Conservation (phyloP, 2,329 filamentous ascomycete genomes). For the Exophiala viscosa region DNA sequence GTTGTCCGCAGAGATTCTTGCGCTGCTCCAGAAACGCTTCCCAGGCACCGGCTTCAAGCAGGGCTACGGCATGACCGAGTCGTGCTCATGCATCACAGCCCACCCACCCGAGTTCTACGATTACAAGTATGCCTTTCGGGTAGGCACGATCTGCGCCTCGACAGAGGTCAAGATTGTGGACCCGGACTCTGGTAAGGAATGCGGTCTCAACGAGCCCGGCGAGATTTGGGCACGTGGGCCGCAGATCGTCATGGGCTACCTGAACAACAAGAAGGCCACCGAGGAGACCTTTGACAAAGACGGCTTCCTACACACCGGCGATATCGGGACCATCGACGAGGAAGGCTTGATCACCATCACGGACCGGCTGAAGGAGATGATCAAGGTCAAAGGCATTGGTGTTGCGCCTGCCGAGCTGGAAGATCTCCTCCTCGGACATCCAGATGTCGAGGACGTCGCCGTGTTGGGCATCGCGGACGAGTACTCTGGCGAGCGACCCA, state of each 20-base stretch:
- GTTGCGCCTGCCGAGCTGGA: constrained; percentile 49
- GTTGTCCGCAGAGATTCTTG: constrained; percentile 54
- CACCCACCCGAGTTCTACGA: constrained; percentile 55
- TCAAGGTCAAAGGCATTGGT: constrained; percentile 52
- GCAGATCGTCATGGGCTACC: constrained; percentile 75
- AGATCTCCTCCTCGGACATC: constrained; percentile 43
- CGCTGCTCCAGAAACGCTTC: constrained; percentile 54
- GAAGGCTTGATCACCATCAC: constrained; percentile 65
- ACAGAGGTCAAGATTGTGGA: constrained; percentile 59
- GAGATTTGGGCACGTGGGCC: constrained; percentile 71
- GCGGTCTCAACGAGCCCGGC: constrained; percentile 50
- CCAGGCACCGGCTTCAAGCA: constrained; percentile 60
- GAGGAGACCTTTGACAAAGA: constrained; percentile 63
- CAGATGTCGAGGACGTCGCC: constrained; percentile 44
- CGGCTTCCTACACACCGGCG: constrained; percentile 59
- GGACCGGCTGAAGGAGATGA: constrained; percentile 62
- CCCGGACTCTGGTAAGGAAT: constrained; percentile 49
- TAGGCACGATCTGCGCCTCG: constrained; percentile 48
- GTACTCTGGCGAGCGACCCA: constrained; percentile 32
- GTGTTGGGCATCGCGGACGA: constrained; percentile 44
- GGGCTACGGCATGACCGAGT: constrained; percentile 67
- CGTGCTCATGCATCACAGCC: constrained; percentile 59
- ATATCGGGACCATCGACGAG: constrained; percentile 60
- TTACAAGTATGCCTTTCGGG: constrained; percentile 54
- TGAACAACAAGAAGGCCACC: constrained; percentile 69